Percentiles rank a stretch among this genome's conserved stretches.
Evolutionary conservation across 2,329 filamentous ascomycete species (phyloP).

Genomic region (Monosporascus cannonballus): DNA sequence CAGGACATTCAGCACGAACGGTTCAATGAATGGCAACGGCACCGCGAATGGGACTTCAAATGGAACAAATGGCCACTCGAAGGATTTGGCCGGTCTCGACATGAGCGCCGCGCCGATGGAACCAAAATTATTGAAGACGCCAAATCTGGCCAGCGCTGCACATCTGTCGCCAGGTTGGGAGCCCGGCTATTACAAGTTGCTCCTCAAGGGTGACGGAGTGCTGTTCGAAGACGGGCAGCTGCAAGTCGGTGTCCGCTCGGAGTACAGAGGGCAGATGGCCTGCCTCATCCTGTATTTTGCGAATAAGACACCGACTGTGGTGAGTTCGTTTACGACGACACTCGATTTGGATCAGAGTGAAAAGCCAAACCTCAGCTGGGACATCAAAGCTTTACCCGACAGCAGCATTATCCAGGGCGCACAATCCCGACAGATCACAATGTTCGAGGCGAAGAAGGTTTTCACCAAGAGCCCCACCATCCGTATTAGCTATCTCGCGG

Average conservation of each 20-base stretch:
- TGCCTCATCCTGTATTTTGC: constrained; percentile 94
- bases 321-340: constrained; percentile 91
- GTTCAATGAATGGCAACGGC: constrained; percentile 42
- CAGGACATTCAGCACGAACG: constrained; percentile 69
- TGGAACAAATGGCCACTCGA: constrained; percentile 43
- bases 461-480: constrained; percentile 86
- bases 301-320: constrained; percentile 81
- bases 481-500: constrained; percentile 88
- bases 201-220: constrained; percentile 76
- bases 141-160: constrained; percentile 85
- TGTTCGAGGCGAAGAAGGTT: constrained; percentile 80
- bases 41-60: constrained; percentile 37
- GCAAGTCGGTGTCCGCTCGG: constrained; percentile 84
- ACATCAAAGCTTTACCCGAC: constrained; percentile 84
- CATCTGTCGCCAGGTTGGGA: constrained; percentile 96
- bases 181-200: constrained; percentile 74
- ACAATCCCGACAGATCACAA: constrained; percentile 88
- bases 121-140: constrained; percentile 55
- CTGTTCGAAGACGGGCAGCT: constrained; percentile 94
- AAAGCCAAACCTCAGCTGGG: constrained; percentile 66
- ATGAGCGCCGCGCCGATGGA: constrained; percentile 57
- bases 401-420: constrained; percentile 66
- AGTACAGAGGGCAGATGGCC: constrained; percentile 92
- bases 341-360: constrained; percentile 71
- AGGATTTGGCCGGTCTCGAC: constrained; percentile 78